Percentiles rank a stretch among this genome's conserved stretches.
These are phyloP conservation scores for Rhizopus arrhizus DNA, from an alignment of 371 early-diverging fungal species.

Conservation along the genomic window DNA sequence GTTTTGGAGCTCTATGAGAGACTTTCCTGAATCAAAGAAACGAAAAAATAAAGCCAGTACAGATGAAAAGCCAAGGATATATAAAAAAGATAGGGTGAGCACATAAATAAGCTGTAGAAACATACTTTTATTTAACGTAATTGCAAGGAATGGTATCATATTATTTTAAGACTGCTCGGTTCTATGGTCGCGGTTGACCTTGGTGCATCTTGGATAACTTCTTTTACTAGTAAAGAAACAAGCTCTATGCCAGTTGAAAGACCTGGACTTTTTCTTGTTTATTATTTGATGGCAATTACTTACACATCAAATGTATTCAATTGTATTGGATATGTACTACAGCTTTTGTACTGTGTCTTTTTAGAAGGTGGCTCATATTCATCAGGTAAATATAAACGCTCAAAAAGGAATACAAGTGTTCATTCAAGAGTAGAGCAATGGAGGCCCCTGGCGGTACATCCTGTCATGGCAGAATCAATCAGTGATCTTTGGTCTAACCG, in stretches of 20 bases:
- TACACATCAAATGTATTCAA: conserved; percentile 37
- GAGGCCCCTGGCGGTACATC: conserved; percentile 38
- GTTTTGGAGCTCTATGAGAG: too few species aligned
- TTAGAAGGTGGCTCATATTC: conserved; percentile 43
- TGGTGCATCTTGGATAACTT: neutral
- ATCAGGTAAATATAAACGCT: conserved; percentile 25
- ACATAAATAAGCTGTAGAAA: neutral
- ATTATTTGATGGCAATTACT: conserved; percentile 19
- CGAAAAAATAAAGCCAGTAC: too few species aligned
- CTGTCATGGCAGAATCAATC: conserved; percentile 31
- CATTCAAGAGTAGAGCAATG: conserved; percentile 37
- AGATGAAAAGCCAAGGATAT: neutral
- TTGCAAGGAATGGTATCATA: neutral
- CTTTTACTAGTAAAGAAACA: conserved; percentile 31
- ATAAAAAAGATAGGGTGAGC: neutral
- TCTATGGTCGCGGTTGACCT: neutral
- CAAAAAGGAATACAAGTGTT: too few species aligned
- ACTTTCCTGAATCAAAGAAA: too few species aligned
- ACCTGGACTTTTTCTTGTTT: conserved; percentile 46
- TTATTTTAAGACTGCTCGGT: neutral
- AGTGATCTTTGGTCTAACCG: conserved; percentile 45
- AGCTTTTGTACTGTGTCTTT: conserved; percentile 34
- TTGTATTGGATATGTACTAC: conserved; percentile 31
- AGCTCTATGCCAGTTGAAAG: conserved; percentile 68
- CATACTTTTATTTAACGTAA: neutral